Base-by-base conservation (phyloP, 495 filamentous ascomycete species). In the Podospora pseudocomata region DNA sequence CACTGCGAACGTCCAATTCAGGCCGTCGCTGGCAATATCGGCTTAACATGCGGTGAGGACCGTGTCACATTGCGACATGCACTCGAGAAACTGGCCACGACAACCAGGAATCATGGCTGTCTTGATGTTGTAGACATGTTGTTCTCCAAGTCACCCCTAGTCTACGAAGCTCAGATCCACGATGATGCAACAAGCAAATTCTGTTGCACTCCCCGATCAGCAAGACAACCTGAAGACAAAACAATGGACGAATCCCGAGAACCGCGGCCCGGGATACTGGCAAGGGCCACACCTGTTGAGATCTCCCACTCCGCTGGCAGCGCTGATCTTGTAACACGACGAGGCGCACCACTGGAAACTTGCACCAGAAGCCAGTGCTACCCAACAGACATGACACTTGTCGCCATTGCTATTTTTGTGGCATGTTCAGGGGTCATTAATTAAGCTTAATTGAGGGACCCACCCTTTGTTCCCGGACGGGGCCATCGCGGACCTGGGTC, bases 391-490 rank as follows among this genome's bases (percentile, higher is more conserved):
- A 44, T 58, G 66, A 63, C 56, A 65, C 64, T 44, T 62, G 34
- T 66, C 68, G 16, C 28, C 11, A 75, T 70, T 80, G 60, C 78
- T 80, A 81, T 80, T 80, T 80, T 80, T 70, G 72, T 75, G 69
- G 69, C 69, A 63, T 32, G 59, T 23, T 55, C 67, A 68, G 67
- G 72, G 72, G 32, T 69, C 67, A 68, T 77, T 79, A 68, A 81
- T 79, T 81, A 78, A 79, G 79, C 75, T 81, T 79, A 74, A 77
- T 76, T 79, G 73, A 61, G 68, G 70, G 60, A 54, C 65, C 65
- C 64, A 67, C 67, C 20, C 11, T 60, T 11, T 44, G 63, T 71
- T 64, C 65, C 67, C 67, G 66, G 67, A 62, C 30, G 71, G 57
- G 60, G 39, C 30, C 70, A 39, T 67, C 57, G 30, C 60, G 54